Conservation (phyloP, 768 basidiomycete species). For the Royoungia palumana region DNA sequence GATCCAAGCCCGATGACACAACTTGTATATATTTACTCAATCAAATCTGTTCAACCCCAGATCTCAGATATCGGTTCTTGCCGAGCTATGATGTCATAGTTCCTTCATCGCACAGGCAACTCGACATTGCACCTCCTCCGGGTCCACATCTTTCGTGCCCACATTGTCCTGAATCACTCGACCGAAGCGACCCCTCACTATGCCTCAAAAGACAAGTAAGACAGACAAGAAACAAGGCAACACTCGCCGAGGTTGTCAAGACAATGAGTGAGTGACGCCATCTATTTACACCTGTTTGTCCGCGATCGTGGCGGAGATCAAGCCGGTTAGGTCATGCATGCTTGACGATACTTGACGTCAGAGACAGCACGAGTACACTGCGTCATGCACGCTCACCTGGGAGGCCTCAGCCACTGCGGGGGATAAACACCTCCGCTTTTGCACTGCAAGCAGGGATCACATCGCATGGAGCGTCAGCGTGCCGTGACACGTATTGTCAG, state of each 20-base stretch:
- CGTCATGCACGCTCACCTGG: conserved; percentile 56
- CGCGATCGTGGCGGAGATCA: conserved; percentile 59
- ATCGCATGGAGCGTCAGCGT: conserved; percentile 9
- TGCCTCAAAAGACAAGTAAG: neutral
- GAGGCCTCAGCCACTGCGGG: conserved; percentile 82
- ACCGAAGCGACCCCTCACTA: no score
- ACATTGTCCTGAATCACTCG: no score
- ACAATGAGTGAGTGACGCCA: conserved; percentile 32
- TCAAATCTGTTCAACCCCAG: conserved; percentile 28
- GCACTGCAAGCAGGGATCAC: conserved; percentile 41
- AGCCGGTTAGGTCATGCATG: conserved; percentile 39
- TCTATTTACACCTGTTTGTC: conserved; percentile 36
- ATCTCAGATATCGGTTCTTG: conserved; percentile 32
- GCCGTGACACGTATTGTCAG: neutral
- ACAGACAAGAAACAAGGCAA: neutral
- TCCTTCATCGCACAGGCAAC: conserved; percentile 8
- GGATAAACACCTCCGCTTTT: conserved; percentile 83
- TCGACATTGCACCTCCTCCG: neutral
- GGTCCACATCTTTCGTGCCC: neutral
- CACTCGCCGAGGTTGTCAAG: conserved; percentile 28
- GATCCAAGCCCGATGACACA: conserved; percentile 33
- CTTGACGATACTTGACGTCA: conserved; percentile 33
- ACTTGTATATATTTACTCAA: conserved; percentile 37
- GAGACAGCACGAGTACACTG: conserved; percentile 10
- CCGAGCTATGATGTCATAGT: conserved; percentile 32